These are phyloP conservation scores for Jamesozyma spencerorum DNA, from an alignment of 805 yeast species.

Conservation along the genomic window DNA sequence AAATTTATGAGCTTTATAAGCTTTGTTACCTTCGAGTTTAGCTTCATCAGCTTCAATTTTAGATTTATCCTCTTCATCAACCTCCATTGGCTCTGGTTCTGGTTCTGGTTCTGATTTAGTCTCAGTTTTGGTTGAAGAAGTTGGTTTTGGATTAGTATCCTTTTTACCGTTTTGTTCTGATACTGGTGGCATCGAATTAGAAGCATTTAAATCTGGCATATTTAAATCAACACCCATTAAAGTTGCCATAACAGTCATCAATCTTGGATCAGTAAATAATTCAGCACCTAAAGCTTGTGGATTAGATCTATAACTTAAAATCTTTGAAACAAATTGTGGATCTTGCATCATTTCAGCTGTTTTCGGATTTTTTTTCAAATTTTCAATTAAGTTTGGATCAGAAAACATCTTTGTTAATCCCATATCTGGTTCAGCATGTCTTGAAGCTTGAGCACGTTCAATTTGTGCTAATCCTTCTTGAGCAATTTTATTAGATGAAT, in stretches of 20 bases:
- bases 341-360: constrained; percentile 82
- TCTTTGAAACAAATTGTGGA: constrained; percentile 69
- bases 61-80: constrained; percentile 28
- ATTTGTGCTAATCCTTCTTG: constrained; percentile 70
- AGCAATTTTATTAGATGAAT: constrained; percentile 77
- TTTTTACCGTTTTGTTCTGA: constrained; percentile 20
- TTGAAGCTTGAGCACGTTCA: constrained; percentile 45
- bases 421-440: constrained; percentile 51
- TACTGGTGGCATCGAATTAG: constrained; percentile 25
- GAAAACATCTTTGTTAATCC: constrained; percentile 71
- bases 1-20: constrained; percentile 79
- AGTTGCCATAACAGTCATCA: constrained; percentile 82
- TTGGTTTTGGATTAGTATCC: constrained; percentile 16
- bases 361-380: constrained; percentile 74
- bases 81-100: constrained; percentile 30
- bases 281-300: constrained; percentile 68
- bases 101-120: constrained; percentile 6
- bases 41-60: constrained; percentile 53
- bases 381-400: constrained; percentile 70
- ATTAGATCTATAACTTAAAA: constrained; percentile 46
- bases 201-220: constrained; percentile 29
- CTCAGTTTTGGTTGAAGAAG: constrained; percentile 7
- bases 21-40: constrained; percentile 77
- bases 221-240: constrained; percentile 73
- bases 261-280: constrained; percentile 69